These are phyloP conservation scores for Cordyceps fumosorosea DNA, from an alignment of 2,329 filamentous ascomycete genomes.

Conservation along the genomic window DNA sequence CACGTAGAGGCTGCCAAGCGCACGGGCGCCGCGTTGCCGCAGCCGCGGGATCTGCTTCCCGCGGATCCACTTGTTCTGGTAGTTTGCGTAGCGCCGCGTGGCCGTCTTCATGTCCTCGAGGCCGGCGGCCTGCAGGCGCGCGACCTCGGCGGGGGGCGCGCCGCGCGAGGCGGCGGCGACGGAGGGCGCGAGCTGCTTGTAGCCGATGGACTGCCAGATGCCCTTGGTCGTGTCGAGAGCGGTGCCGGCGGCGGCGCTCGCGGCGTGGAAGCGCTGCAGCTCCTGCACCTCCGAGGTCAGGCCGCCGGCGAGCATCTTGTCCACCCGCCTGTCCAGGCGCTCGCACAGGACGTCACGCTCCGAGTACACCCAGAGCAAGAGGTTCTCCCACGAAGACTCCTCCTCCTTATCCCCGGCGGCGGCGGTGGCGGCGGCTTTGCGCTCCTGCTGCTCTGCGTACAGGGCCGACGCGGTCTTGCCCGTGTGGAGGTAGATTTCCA, in stretches of 20 bases:
- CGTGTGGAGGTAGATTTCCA: slow-evolving; percentile 83
- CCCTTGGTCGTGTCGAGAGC: slow-evolving; percentile 68
- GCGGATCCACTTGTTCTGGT: slow-evolving; percentile 81
- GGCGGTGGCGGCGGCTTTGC: slow-evolving; percentile 26
- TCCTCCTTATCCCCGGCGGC: slow-evolving; percentile 10
- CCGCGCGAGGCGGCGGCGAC: slow-evolving; percentile 38
- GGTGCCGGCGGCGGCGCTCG: slow-evolving; percentile 36
- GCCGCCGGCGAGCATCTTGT: slow-evolving; percentile 66
- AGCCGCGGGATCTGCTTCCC: slow-evolving; percentile 71
- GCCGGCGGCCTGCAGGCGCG: slow-evolving; percentile 49
- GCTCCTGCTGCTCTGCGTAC: slow-evolving; percentile 67
- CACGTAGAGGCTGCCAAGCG: slow-evolving; percentile 60
- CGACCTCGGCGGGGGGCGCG: slow-evolving; percentile 35
- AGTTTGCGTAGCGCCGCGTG: slow-evolving; percentile 80
- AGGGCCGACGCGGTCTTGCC: slow-evolving; percentile 77
- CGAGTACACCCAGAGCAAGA: slow-evolving; percentile 85
- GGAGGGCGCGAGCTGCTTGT: slow-evolving; percentile 81
- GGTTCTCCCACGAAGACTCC: slow-evolving; percentile 41
- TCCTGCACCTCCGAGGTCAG: slow-evolving; percentile 43
- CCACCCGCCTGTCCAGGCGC: slow-evolving; percentile 70
- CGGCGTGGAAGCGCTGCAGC: slow-evolving; percentile 36
- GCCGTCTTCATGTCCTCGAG: slow-evolving; percentile 74
- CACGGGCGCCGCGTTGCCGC: slow-evolving; percentile 43
- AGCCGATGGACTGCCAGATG: slow-evolving; percentile 96
- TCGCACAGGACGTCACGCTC: slow-evolving; percentile 59